Conservation (phyloP, 73 alveolate genomes). For the Paramecium pentaurelia region DNA sequence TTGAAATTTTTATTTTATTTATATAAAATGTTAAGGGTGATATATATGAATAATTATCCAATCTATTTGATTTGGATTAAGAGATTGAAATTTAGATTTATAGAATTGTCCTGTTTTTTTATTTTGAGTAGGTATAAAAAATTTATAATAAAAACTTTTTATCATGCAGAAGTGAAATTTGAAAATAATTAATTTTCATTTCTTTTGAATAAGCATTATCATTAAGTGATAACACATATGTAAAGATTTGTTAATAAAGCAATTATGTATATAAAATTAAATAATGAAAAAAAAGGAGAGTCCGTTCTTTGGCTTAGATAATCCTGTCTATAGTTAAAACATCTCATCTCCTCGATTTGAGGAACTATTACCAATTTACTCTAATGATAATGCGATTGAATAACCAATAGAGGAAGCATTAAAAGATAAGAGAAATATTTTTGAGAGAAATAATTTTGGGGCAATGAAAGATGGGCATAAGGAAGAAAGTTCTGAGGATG, state of each 20-base stretch:
- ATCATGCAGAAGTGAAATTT: not conserved
- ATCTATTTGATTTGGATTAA: not conserved
- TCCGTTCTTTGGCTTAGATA: not conserved
- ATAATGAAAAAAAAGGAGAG: not conserved
- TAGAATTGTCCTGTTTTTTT: not conserved
- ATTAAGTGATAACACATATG: not conserved
- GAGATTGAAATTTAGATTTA: not conserved
- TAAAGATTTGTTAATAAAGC: not conserved
- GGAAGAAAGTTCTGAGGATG: not conserved
- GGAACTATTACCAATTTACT: not conserved
- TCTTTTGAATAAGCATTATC: not conserved
- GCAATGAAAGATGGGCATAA: not conserved
- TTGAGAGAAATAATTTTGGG: not conserved
- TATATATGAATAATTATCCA: not conserved
- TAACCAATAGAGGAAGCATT: not conserved
- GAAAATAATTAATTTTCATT: not conserved
- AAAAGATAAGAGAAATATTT: not conserved
- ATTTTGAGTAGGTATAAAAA: not conserved
- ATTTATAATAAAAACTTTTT: too few relatives aligned
- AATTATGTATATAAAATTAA: not conserved
- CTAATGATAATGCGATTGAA: not conserved
- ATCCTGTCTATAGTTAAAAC: not conserved
- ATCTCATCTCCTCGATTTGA: not conserved
- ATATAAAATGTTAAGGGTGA: not conserved
- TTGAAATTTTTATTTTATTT: not conserved